Percentiles rank a stretch among this genome's conserved stretches.
Conservation (phyloP, 2,329 filamentous ascomycete genomes). For the Aspergillus alliaceus region DNA sequence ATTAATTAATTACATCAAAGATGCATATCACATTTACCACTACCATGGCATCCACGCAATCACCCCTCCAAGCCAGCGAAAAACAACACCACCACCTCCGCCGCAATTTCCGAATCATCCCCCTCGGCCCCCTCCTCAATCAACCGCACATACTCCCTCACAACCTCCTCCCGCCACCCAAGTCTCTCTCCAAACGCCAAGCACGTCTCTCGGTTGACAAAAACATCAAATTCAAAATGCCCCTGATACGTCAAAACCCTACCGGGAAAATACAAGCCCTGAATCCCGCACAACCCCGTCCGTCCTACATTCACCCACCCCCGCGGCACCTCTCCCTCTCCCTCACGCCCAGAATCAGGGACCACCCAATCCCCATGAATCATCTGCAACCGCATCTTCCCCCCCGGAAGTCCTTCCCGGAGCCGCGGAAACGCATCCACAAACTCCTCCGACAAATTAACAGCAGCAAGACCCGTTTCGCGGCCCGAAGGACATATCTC, state of each 20-base stretch:
- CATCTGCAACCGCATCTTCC: constrained; percentile 30
- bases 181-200: constrained; percentile 31
- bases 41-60: no score
- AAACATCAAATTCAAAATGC: constrained; percentile 28
- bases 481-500: constrained; percentile 21
- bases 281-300: constrained; percentile 19
- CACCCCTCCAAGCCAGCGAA: constrained; percentile 19
- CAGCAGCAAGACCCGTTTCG: constrained; percentile 32
- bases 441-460: constrained; percentile 22
- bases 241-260: constrained; percentile 27
- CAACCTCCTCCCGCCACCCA: constrained; percentile 20
- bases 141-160: constrained; percentile 18
- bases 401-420: not conserved
- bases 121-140: constrained; percentile 25
- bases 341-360: not conserved
- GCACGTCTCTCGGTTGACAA: constrained; percentile 20
- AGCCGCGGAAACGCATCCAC: constrained; percentile 1
- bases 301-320: constrained; percentile 25
- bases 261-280: constrained; percentile 22
- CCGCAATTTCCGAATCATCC: constrained; percentile 34
- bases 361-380: constrained; percentile 35
- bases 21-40: no score
- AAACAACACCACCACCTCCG: constrained; percentile 34
- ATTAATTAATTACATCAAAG: no score
- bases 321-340: constrained; percentile 3